Percentiles rank a stretch among this genome's conserved stretches.
These are phyloP conservation scores for Alternaria triticimaculans DNA, from an alignment of 2,329 filamentous ascomycete species.

Conservation along the genomic window DNA sequence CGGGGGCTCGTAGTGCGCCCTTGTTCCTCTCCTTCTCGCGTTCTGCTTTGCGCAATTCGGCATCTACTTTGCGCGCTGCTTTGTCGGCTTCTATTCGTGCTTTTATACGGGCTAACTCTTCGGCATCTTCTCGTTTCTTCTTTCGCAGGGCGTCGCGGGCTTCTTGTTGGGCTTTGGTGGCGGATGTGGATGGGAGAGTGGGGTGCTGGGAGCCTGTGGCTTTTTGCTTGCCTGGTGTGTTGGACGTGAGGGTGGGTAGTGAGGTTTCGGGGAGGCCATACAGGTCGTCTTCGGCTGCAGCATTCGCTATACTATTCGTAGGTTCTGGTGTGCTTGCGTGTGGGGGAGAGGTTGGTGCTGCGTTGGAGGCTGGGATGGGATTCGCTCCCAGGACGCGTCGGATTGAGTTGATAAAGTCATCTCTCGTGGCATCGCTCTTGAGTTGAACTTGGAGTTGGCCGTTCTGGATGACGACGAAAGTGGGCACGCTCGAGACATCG, in stretches of 20 bases:
- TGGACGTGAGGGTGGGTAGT: conserved; percentile 19
- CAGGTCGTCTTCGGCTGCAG: conserved; percentile 12
- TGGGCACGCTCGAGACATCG: conserved; percentile 78
- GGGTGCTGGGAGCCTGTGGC: conserved; percentile 42
- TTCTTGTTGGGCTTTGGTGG: conserved; percentile 47
- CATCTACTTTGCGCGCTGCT: conserved; percentile 63
- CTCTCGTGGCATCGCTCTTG: conserved; percentile 66
- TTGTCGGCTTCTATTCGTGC: conserved; percentile 80
- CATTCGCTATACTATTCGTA: background rate
- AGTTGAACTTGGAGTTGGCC: conserved; percentile 81
- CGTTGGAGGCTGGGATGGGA: conserved; percentile 33
- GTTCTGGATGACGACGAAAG: conserved; percentile 80
- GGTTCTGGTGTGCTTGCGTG: conserved; percentile 16
- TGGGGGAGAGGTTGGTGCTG: conserved; percentile 17
- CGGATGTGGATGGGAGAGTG: conserved; percentile 39
- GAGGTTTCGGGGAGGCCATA: conserved; percentile 8
- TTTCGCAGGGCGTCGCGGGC: conserved; percentile 60
- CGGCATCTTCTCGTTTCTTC: conserved; percentile 68
- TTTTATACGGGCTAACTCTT: conserved; percentile 74
- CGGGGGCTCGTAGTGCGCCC: conserved; percentile 3
- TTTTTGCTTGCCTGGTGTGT: conserved; percentile 51
- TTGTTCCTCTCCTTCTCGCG: conserved; percentile 29
- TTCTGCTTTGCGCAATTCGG: conserved; percentile 46
- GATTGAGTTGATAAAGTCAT: conserved; percentile 70
- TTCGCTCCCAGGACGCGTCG: conserved; percentile 46